Evolutionary conservation across 2,329 filamentous ascomycete genomes (phyloP), one percentile per base, ranked within the genome.

Genomic region (Aspergillus viridinutans): DNA sequence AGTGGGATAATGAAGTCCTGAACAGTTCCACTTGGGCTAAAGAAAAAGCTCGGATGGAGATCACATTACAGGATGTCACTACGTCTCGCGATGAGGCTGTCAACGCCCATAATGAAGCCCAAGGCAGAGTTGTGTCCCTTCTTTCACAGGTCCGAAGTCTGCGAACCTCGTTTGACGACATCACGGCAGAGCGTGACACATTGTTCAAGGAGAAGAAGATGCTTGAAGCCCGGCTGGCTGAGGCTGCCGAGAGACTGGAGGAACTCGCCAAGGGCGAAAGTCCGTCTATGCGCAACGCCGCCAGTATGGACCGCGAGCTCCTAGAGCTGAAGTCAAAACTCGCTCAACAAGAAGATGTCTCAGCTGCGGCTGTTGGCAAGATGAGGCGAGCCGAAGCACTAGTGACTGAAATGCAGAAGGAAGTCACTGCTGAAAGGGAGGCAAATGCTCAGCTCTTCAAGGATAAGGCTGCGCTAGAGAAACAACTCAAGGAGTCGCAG

Each of bases 11-110:
- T 67, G 93, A 99, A 76, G 91, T 97, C 10, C 85, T 97, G 65
- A 97, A 97, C 77, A 96, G 91, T 74, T 96, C 92, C 17, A 96
- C 93, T 0, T 97, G 94, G 92, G 92, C 92, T 12, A 99, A 99
- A 78, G 93, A 99, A 77, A 97, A 97, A 80, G 84, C 91, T 17
- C 88, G 93, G 17, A 82, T 99, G 43, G 93, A 97, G 72, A 86
- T 92, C 58, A 95, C 92, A 4, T 81, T 99, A 54, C 87, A 93
- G 52, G 92, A 97, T 71, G 84, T 97, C 32, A 89, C 90, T 10
- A 87, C 90, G 50, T 96, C 92, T n/a, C 87, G 93, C 2, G 93
- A 99, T 63, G 94, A 99, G 73, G 93, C 94, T 9, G 89, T 92
- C 52, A 88, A 86, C 65, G 93, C 94, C 0, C 94, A 99, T 74